These are phyloP conservation scores for Skeletonema grethae DNA, from an alignment of 108 stramenopile species.

Conservation along the genomic window DNA sequence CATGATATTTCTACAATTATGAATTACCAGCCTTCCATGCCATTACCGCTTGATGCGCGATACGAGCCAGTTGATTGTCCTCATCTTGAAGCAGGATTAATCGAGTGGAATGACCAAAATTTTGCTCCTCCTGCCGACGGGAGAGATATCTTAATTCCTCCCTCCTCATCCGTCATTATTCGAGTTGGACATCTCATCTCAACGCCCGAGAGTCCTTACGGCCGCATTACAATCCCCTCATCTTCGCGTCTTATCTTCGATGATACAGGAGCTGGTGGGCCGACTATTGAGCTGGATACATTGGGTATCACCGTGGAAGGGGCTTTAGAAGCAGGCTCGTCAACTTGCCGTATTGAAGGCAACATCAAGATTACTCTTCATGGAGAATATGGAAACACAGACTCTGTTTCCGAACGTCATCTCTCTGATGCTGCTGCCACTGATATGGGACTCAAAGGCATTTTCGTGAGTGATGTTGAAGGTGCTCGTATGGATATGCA, in stretches of 20 bases:
- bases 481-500: constrained; percentile 11
- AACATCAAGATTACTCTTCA: constrained; percentile 17
- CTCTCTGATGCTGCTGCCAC: constrained; percentile 1
- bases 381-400: neutral
- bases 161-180: neutral
- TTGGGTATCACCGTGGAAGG: constrained; percentile 22
- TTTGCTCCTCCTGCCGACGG: neutral
- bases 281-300: constrained; percentile 17
- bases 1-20: too few species aligned
- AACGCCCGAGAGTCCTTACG: neutral
- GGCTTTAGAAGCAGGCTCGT: constrained; percentile 7
- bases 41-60: too few species aligned
- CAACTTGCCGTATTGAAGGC: constrained; percentile 22
- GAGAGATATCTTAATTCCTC: constrained; percentile 3
- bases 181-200: neutral
- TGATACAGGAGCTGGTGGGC: constrained; percentile 3
- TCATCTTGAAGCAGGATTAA: constrained; percentile 1
- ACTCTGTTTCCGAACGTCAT: too few species aligned
- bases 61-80: constrained; percentile 10
- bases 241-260: constrained; percentile 15
- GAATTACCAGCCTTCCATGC: too few species aligned
- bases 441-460: constrained; percentile 19
- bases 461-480: constrained; percentile 1
- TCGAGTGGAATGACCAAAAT: constrained; percentile 12
- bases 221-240: constrained; percentile 21